Conservation (phyloP, 148 eudicot genomes). For the Diospyros kaki region DNA sequence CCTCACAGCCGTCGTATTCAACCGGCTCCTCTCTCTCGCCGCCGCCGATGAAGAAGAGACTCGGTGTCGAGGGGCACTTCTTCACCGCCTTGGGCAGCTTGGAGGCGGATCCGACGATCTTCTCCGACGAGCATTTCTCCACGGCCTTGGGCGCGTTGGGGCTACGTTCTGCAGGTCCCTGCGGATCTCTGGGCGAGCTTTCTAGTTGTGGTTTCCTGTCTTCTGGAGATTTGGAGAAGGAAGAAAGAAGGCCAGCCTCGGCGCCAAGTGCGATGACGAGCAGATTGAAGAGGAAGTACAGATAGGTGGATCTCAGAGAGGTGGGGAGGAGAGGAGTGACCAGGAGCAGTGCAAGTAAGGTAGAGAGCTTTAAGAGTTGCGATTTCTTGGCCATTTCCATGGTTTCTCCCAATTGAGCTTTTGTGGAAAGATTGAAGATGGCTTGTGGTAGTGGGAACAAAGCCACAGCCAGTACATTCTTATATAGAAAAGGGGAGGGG, state of each 20-base stretch:
- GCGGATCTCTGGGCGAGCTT: background rate
- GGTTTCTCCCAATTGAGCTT: background rate
- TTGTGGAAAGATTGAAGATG: slow-evolving; percentile 8
- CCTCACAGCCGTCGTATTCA: slow-evolving; percentile 4
- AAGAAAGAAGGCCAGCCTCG: slow-evolving; percentile 53
- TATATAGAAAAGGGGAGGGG: background rate
- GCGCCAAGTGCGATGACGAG: slow-evolving; percentile 44
- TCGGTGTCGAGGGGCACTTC: slow-evolving; percentile 46
- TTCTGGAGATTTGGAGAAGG: slow-evolving; percentile 24
- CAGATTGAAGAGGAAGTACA: slow-evolving; percentile 51
- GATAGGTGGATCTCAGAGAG: slow-evolving; percentile 36
- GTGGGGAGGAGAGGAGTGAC: slow-evolving; percentile 44
- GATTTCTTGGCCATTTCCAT: slow-evolving; percentile 34
- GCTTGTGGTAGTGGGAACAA: slow-evolving; percentile 6
- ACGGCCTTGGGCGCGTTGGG: slow-evolving; percentile 2
- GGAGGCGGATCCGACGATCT: slow-evolving; percentile 8
- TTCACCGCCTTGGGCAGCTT: slow-evolving; percentile 20
- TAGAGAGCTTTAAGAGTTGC: slow-evolving; percentile 37
- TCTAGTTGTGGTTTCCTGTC: slow-evolving; percentile 14
- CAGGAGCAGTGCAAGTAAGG: slow-evolving; percentile 35
- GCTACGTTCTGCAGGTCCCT: background rate
- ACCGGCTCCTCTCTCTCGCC: slow-evolving; percentile 6
- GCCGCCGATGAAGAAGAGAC: slow-evolving; percentile 45
- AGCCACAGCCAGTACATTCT: slow-evolving; percentile 3
- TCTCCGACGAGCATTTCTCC: slow-evolving; percentile 27